Evolutionary conservation across 192 early-diverging fungal species (phyloP).

Genomic region (Backusella westeae): DNA sequence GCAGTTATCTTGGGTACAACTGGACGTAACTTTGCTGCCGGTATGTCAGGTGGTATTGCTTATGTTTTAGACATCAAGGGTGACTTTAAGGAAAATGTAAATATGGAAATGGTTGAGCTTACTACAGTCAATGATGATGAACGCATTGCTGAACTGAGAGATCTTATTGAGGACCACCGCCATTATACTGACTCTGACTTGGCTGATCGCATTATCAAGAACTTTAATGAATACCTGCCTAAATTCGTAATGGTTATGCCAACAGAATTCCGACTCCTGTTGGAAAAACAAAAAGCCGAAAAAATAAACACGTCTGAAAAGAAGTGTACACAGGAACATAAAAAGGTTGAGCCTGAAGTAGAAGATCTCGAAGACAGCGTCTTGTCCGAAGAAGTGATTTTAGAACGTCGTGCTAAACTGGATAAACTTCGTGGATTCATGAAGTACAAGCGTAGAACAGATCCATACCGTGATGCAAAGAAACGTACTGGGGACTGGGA

Average conservation of each 20-base stretch:
- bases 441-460: constrained; percentile 87
- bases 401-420: constrained; percentile 65
- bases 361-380: constrained; percentile 93
- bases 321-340: constrained; percentile 6
- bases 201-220: constrained; percentile 68
- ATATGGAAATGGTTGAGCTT: constrained; percentile 91
- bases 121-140: constrained; percentile 74
- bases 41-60: constrained; percentile 97
- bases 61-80: constrained; percentile 80
- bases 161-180: constrained; percentile 78
- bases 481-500: constrained; percentile 89
- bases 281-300: constrained; percentile 63
- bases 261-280: constrained; percentile 82
- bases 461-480: constrained; percentile 81
- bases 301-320: constrained; percentile 20
- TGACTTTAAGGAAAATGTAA: constrained; percentile 72
- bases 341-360: constrained; percentile 57
- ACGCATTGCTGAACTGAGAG: constrained; percentile 75
- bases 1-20: constrained; percentile 84
- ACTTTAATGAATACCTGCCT: constrained; percentile 69
- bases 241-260: constrained; percentile 95
- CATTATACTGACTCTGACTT: constrained; percentile 77
- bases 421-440: constrained; percentile 96
- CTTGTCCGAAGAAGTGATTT: constrained; percentile 71
- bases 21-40: constrained; percentile 98